phyloP scores from a whole-genome alignment of 2,329 filamentous ascomycete genomes.

The Hypoxylon sp. region DNA sequence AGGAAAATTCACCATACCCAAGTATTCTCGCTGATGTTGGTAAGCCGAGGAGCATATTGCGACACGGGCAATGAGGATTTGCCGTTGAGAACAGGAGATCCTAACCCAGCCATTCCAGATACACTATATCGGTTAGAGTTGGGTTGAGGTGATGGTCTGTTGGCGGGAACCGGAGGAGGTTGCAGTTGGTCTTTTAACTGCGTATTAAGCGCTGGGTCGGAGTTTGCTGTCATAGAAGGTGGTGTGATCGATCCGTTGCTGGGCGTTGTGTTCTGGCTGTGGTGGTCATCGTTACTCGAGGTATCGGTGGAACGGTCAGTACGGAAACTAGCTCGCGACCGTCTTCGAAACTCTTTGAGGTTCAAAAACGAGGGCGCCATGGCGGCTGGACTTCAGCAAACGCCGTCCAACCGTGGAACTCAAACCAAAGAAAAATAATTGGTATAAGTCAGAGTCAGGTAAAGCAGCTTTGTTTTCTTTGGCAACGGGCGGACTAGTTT shows the following conservation, averaged over 20 bases:
- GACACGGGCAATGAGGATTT: slow-evolving; percentile 75
- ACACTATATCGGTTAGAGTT: slow-evolving; percentile 74
- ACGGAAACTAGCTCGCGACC: slow-evolving; percentile 81
- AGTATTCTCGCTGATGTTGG: slow-evolving; percentile 84
- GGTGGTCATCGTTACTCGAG: slow-evolving; percentile 70
- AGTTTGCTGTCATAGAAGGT: slow-evolving; percentile 78
- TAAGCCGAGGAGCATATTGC: slow-evolving; percentile 83
- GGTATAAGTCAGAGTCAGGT: slow-evolving; percentile 4
- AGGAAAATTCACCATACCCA: slow-evolving; percentile 75
- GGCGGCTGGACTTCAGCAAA: slow-evolving; percentile 39
- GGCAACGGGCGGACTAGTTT: slow-evolving; percentile 15
- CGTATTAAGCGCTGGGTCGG: slow-evolving; percentile 76
- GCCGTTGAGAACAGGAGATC: slow-evolving; percentile 68
- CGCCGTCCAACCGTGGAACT: slow-evolving; percentile 20
- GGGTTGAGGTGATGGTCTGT: slow-evolving; percentile 57
- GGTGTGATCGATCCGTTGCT: slow-evolving; percentile 81
- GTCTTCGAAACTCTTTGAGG: slow-evolving; percentile 79
- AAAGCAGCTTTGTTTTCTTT: slow-evolving; percentile 20
- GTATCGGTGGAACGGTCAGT: slow-evolving; percentile 74
- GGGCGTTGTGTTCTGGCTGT: slow-evolving; percentile 71
- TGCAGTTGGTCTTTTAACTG: slow-evolving; percentile 66
- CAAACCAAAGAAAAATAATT: slow-evolving; percentile 36
- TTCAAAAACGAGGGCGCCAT: slow-evolving; percentile 78
- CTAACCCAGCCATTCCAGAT: slow-evolving; percentile 73
- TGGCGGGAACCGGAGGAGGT: slow-evolving; percentile 51